Conservation (phyloP, 202 grass and related monocot genomes). For the Eragrostis tef region DNA sequence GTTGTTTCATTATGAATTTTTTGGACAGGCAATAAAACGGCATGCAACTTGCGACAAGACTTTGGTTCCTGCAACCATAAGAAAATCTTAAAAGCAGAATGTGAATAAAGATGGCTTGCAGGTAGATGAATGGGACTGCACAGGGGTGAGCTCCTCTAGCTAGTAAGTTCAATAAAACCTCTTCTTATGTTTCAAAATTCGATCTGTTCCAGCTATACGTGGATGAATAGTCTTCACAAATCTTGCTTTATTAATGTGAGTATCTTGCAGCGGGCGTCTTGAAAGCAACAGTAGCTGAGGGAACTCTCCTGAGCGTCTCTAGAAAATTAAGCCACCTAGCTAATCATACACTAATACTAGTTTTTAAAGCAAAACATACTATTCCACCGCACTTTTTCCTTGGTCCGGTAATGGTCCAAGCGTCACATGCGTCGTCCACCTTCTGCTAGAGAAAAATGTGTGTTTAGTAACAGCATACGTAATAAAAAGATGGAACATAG, state of each 20-base stretch:
- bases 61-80: background rate
- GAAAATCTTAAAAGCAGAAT: background rate
- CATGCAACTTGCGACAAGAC: background rate
- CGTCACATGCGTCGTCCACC: background rate
- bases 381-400: background rate
- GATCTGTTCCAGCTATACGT: slow-evolving; percentile 1
- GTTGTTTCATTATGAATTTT: background rate
- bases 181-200: background rate
- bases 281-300: background rate
- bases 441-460: background rate
- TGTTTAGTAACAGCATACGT: background rate
- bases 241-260: background rate
- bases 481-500: background rate
- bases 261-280: background rate
- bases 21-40: background rate
- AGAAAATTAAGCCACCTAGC: background rate
- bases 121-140: background rate
- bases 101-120: background rate
- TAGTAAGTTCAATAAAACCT: background rate
- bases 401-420: slow-evolving; percentile 4
- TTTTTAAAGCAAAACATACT: background rate
- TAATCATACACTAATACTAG: background rate
- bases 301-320: background rate
- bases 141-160: background rate
- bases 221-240: slow-evolving; percentile 3